Percentiles rank a stretch among this genome's conserved stretches.
Conservation (phyloP, 2,329 filamentous ascomycete genomes). For the Fusarium marasasianum region DNA sequence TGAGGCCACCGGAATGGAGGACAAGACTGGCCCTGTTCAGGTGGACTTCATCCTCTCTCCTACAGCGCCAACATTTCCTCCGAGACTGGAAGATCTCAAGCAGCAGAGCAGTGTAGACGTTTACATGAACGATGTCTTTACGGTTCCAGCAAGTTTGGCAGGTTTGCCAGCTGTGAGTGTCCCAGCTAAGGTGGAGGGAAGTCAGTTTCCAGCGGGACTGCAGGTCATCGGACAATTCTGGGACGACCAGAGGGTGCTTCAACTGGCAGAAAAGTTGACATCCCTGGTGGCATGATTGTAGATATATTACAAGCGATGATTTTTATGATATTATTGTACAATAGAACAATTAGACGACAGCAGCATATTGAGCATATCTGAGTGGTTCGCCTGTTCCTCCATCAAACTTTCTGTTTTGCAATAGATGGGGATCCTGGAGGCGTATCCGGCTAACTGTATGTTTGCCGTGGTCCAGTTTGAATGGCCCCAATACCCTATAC, state of each 20-base stretch:
- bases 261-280: constrained; percentile 61
- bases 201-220: constrained; percentile 61
- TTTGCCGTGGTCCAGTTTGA: background rate
- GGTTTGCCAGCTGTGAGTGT: constrained; percentile 90
- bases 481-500: background rate
- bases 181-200: constrained; percentile 59
- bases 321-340: constrained; percentile 31
- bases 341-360: constrained; percentile 14
- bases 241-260: constrained; percentile 73
- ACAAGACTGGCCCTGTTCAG: constrained; percentile 67
- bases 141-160: constrained; percentile 91
- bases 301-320: constrained; percentile 13
- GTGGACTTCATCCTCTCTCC: constrained; percentile 91
- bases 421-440: background rate
- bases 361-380: background rate
- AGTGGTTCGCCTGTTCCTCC: background rate
- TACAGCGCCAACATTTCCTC: constrained; percentile 82
- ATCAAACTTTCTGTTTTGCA: background rate
- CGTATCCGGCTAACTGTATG: background rate
- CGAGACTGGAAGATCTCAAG: constrained; percentile 67
- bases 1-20: constrained; percentile 59
- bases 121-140: constrained; percentile 96
- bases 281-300: constrained; percentile 37
- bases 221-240: constrained; percentile 86
- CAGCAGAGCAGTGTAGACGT: constrained; percentile 70